Base-by-base conservation (phyloP, 352 stramenopile genomes). In the Phytophthora pistaciae region DNA sequence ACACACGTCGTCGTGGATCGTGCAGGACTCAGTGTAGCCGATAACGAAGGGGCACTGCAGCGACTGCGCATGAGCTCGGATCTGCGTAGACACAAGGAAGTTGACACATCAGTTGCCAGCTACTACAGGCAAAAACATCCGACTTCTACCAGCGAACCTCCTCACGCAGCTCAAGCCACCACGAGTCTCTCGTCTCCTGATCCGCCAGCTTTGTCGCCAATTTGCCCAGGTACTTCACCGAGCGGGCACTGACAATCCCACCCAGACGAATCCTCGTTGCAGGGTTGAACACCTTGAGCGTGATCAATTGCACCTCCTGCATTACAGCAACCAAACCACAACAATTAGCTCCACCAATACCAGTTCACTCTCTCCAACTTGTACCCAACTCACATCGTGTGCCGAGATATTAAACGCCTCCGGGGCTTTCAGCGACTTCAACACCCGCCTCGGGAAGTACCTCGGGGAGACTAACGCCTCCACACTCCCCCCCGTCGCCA, bases 161-260 rank as follows among this genome's bases (percentile, higher is more conserved):
- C 84, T 99, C 97, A 31, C 98, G 87, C 6, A 99, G 84, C 70
- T 99, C 97, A 21, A 94, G 89, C 98, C 98, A 99, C 98, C 98
- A 99, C 16, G 94, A 97, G 72, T 99, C 98, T 64, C 98, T 80
- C 1, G 97, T 99, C 69, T 99, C 97, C 66, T 99, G 97, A 77
- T 99, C 98, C 0, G 93, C 97, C 8, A 99, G 74, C 58, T 99
- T 99, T 5, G 94, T 98, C 6, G 96, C 96, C 29, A 99, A 80
- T 62, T 95, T 94, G 6, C 92, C 91, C 13, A 98, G 60, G 68
- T 96, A 98, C 57, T 98, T 98, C 13, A 98, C 91, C 6, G 90
- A 95, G 5, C 92, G 77, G 8, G 90, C 84, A 23, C 91, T 94
- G 6, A 98, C 90, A 38, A 98, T 93, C 20, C 91, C 89, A 38